Percentiles rank a stretch among this genome's conserved stretches.
phyloP scores from a whole-genome alignment of 768 basidiomycete species.

The Suillus cothurnatus region DNA sequence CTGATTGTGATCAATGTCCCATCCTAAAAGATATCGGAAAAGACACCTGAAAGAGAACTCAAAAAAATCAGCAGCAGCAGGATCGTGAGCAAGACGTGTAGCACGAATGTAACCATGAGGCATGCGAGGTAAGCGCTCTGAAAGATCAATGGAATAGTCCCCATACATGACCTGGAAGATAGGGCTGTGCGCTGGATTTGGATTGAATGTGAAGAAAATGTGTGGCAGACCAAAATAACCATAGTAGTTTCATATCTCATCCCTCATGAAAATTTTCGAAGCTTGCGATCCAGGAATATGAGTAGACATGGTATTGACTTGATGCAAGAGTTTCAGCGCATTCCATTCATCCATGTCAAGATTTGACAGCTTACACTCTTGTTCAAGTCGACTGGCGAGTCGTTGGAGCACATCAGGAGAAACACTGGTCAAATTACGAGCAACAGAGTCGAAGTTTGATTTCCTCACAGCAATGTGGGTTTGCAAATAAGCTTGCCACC shows the following conservation, averaged over 20 bases:
- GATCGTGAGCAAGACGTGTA: not conserved
- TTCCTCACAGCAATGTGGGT: constrained; percentile 25
- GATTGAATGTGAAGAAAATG: constrained; percentile 32
- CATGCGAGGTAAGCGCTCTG: not conserved
- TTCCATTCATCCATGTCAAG: constrained; percentile 18
- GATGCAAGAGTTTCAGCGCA: constrained; percentile 24
- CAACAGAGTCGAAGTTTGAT: constrained; percentile 14
- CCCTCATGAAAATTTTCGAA: constrained; percentile 25
- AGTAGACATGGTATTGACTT: constrained; percentile 34
- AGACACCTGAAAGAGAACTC: constrained; percentile 26
- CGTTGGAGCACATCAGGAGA: not conserved
- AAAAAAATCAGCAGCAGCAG: constrained; percentile 1
- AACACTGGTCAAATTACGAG: constrained; percentile 14
- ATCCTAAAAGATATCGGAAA: constrained; percentile 31
- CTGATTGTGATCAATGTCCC: constrained; percentile 22
- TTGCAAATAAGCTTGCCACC: constrained; percentile 23
- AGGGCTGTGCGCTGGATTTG: constrained; percentile 23
- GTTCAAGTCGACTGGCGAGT: constrained; percentile 14
- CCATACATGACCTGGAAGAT: constrained; percentile 20
- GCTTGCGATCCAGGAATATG: constrained; percentile 33
- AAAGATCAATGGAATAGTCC: not conserved
- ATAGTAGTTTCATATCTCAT: constrained; percentile 33
- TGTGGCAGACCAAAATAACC: no score
- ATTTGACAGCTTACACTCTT: constrained; percentile 9
- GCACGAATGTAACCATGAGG: not conserved